A percentile compares a stretch with the other conserved stretches of the same genome.
phyloP scores from a whole-genome alignment of 2,329 filamentous ascomycete species.

The Fusarium decemcellulare region DNA sequence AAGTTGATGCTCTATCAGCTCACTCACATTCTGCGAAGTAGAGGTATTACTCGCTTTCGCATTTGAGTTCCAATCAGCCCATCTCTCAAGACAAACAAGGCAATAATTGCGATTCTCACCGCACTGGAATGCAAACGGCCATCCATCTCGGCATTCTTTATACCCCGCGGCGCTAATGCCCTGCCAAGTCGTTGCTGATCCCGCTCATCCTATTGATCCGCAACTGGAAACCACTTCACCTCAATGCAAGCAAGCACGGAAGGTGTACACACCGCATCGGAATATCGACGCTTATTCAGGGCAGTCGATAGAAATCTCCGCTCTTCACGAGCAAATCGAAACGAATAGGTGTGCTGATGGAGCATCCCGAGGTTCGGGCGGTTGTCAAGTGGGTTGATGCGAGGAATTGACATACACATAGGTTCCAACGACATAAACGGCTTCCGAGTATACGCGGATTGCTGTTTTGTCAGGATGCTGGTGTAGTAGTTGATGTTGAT shows the following conservation, averaged over 20 bases:
- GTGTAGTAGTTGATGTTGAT: not conserved
- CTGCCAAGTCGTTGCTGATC: not conserved
- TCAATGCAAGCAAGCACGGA: not conserved
- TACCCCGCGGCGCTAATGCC: slow-evolving; percentile 4
- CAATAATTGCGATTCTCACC: slow-evolving; percentile 17
- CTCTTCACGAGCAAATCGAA: not conserved
- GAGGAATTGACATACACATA: slow-evolving; percentile 28
- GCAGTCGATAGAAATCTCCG: slow-evolving; percentile 11
- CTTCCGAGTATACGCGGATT: not conserved
- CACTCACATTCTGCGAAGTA: no score
- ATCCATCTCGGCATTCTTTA: not conserved
- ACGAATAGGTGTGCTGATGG: slow-evolving; percentile 33
- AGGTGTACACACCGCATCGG: not conserved
- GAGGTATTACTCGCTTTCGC: not conserved
- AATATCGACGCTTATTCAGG: not conserved
- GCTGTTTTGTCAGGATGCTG: not conserved
- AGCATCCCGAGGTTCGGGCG: slow-evolving; percentile 34
- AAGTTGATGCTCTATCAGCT: no score
- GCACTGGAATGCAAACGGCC: not conserved
- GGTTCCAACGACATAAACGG: not conserved
- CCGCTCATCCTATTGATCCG: slow-evolving; percentile 1
- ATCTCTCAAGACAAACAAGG: slow-evolving; percentile 18
- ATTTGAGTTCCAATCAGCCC: not conserved
- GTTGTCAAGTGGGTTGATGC: not conserved
- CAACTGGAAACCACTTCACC: slow-evolving; percentile 28